Evolutionary conservation across 257 asterid genomes (phyloP).

Genomic region (Catharanthus roseus): DNA sequence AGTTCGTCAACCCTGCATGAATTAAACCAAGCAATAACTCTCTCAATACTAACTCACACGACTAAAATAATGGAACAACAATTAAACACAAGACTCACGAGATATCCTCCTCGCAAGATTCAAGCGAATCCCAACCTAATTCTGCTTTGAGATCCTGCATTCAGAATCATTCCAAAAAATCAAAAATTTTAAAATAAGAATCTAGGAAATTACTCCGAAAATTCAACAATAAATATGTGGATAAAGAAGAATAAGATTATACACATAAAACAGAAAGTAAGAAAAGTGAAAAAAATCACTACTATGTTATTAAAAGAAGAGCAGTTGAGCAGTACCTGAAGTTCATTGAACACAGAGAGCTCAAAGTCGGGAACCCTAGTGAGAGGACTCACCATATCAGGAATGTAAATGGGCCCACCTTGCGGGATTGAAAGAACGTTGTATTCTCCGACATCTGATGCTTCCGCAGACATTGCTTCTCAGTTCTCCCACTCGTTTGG

Average conservation of each 20-base stretch:
- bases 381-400: conserved; percentile 57
- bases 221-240: background rate
- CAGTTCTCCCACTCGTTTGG: background rate
- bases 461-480: conserved; percentile 4
- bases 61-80: background rate
- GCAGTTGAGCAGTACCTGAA: conserved; percentile 37
- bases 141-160: conserved; percentile 57
- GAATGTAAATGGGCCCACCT: conserved; percentile 70
- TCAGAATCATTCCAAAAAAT: conserved; percentile 1
- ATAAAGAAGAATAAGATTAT: background rate
- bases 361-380: conserved; percentile 59
- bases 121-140: conserved; percentile 36
- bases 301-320: no score
- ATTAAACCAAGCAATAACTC: conserved; percentile 7
- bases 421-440: conserved; percentile 53
- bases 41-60: background rate
- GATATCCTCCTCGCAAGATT: conserved; percentile 45
- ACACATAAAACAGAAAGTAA: background rate
- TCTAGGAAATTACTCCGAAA: background rate
- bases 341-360: conserved; percentile 43
- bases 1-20: conserved; percentile 70
- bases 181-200: background rate
- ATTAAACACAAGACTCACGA: conserved; percentile 39
- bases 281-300: no score
- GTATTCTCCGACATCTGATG: conserved; percentile 38